phyloP scores from a whole-genome alignment of 345 rosid genomes.

The Schrenkiella parvula region DNA sequence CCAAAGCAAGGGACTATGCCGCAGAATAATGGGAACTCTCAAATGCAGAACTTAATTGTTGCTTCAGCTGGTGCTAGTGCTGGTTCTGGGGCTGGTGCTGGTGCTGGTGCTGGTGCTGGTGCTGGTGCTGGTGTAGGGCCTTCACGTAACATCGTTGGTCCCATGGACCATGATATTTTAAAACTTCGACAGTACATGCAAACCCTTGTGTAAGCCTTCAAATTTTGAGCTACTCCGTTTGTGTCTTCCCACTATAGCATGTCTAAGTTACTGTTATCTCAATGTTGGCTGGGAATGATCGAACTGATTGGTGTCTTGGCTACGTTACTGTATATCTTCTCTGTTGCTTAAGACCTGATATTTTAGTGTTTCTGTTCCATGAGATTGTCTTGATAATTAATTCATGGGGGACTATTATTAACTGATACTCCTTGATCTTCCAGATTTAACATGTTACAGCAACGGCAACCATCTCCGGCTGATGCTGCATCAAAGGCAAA shows the following conservation, averaged over 20 bases:
- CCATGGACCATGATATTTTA: conserved; percentile 47
- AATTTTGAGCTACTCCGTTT: neutral
- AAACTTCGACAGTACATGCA: conserved; percentile 48
- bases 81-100: conserved; percentile 25
- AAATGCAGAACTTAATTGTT: conserved; percentile 54
- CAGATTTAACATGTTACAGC: conserved; percentile 50
- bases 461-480: conserved; percentile 45
- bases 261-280: conserved; percentile 1
- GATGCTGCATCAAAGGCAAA: conserved; percentile 44
- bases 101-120: conserved; percentile 16
- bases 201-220: conserved; percentile 53
- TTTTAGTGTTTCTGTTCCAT: conserved; percentile 12
- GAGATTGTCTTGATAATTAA: neutral
- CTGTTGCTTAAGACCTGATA: neutral
- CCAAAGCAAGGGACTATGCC: conserved; percentile 52
- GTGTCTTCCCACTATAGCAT: neutral
- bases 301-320: neutral
- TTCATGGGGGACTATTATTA: conserved; percentile 1
- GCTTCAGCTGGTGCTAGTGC: conserved; percentile 9
- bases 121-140: conserved; percentile 30
- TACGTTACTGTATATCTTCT: neutral
- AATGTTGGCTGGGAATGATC: neutral
- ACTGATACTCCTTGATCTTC: conserved; percentile 9
- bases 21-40: conserved; percentile 65
- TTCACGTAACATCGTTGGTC: conserved; percentile 24